These are phyloP conservation scores for Claviceps arundinis DNA, from an alignment of 2,329 filamentous ascomycete species.

Conservation along the genomic window DNA sequence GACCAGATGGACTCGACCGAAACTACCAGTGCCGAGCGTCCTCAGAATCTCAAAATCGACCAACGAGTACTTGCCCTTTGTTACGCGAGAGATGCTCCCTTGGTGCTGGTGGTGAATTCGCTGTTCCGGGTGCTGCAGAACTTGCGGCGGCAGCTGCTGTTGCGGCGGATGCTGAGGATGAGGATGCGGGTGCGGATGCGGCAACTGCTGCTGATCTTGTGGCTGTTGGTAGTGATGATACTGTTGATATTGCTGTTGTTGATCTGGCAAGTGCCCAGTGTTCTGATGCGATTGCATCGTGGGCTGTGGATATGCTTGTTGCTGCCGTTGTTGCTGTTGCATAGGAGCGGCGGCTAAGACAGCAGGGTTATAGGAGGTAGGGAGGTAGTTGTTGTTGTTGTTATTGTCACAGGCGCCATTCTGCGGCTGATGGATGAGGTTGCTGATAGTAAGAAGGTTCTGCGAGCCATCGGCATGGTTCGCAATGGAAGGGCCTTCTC, in stretches of 20 bases:
- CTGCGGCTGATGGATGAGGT: slow-evolving; percentile 53
- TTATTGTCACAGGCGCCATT: slow-evolving; percentile 27
- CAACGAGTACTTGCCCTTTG: slow-evolving; percentile 95
- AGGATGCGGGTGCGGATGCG: slow-evolving; percentile 12
- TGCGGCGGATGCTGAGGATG: slow-evolving; percentile 9
- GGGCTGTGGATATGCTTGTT: slow-evolving; percentile 15
- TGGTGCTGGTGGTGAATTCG: slow-evolving; percentile 20
- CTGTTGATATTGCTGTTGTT: slow-evolving; percentile 16
- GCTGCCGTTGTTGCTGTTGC: slow-evolving; percentile 28
- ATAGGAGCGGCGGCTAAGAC: slow-evolving; percentile 16
- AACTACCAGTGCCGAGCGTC: slow-evolving; percentile 91
- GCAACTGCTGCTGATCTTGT: slow-evolving; percentile 10
- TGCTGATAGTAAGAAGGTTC: slow-evolving; percentile 69
- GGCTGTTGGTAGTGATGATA: slow-evolving; percentile 15
- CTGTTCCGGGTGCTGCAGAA: slow-evolving; percentile 13
- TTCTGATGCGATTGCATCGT: slow-evolving; percentile 14
- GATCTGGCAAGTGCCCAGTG: slow-evolving; percentile 4
- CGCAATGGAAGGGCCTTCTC: slow-evolving; percentile 12
- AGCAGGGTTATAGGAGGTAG: slow-evolving; percentile 14
- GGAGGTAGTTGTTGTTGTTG: slow-evolving; percentile 8
- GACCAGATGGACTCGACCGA: slow-evolving; percentile 89
- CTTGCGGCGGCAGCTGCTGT: slow-evolving; percentile 10
- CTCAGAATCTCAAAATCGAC: slow-evolving; percentile 80
- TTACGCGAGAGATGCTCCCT: slow-evolving; percentile 43
- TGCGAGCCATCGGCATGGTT: slow-evolving; percentile 32